A percentile compares a stretch with the other conserved stretches of the same genome.
Evolutionary conservation across 768 basidiomycete genomes (phyloP).

Genomic region (Cyathus striatus): DNA sequence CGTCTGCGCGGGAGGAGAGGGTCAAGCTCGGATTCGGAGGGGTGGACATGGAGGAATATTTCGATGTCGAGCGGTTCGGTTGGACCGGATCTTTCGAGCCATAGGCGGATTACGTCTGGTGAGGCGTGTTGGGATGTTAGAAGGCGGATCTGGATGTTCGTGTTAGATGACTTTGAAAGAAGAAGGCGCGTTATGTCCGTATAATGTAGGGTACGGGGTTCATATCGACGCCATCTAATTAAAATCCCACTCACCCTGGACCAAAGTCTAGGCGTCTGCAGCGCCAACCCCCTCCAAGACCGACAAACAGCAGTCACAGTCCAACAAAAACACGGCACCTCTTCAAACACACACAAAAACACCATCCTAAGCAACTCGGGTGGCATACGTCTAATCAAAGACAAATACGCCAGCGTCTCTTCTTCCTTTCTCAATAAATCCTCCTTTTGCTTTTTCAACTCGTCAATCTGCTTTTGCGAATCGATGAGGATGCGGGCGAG

Average conservation of each 20-base stretch:
- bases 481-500: conserved; percentile 58
- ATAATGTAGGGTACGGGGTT: no score
- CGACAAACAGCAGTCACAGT: conserved; percentile 64
- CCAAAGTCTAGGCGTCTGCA: conserved; percentile 69
- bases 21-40: conserved; percentile 18
- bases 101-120: conserved; percentile 75
- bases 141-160: conserved; percentile 70
- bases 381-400: conserved; percentile 69
- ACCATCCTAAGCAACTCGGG: conserved; percentile 69
- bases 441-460: conserved; percentile 44
- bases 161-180: no score
- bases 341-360: conserved; percentile 65
- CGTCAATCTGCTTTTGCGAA: conserved; percentile 45
- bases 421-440: conserved; percentile 42
- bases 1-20: conserved; percentile 20
- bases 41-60: conserved; percentile 67
- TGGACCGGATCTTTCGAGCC: conserved; percentile 76
- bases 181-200: conserved; percentile 9
- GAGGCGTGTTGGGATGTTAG: conserved; percentile 65
- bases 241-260: conserved; percentile 62
- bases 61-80: conserved; percentile 74
- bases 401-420: conserved; percentile 58
- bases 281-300: conserved; percentile 59
- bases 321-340: conserved; percentile 74
- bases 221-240: no score